Conservation (phyloP, 768 basidiomycete genomes). For the Zangia roseola region DNA sequence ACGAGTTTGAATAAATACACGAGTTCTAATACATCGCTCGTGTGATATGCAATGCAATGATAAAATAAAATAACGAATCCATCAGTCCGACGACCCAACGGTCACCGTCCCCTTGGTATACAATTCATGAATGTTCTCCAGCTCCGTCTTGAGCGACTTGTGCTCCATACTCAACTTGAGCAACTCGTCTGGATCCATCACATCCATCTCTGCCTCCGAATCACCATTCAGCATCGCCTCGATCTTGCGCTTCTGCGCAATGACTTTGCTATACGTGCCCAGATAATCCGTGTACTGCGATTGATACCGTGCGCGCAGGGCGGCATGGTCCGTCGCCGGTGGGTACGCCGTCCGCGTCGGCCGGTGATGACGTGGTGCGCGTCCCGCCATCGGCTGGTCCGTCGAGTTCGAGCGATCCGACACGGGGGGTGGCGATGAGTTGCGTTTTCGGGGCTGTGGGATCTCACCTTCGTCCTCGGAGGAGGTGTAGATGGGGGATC, state of each 20-base stretch:
- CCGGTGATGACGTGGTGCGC: constrained; percentile 22
- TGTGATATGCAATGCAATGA: background rate
- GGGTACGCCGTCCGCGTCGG: constrained; percentile 33
- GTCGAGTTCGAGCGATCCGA: constrained; percentile 25
- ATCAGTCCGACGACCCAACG: constrained; percentile 14
- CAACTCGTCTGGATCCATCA: constrained; percentile 55
- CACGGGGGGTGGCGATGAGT: constrained; percentile 26
- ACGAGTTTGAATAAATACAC: no score
- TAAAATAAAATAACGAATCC: no score
- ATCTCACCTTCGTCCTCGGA: constrained; percentile 59
- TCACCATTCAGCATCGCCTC: constrained; percentile 53
- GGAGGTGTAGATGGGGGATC: constrained; percentile 64
- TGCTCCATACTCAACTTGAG: constrained; percentile 43
- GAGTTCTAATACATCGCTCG: background rate
- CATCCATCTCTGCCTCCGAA: constrained; percentile 53
- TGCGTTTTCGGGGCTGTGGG: constrained; percentile 28
- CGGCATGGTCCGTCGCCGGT: constrained; percentile 47
- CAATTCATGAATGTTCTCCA: constrained; percentile 47
- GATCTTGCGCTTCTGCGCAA: constrained; percentile 50
- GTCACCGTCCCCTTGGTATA: constrained; percentile 27
- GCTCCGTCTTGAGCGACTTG: constrained; percentile 48
- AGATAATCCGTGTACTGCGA: constrained; percentile 53
- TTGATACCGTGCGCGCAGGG: constrained; percentile 54
- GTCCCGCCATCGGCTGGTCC: constrained; percentile 15
- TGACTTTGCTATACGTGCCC: constrained; percentile 43